Base-by-base conservation (phyloP, 2,329 filamentous ascomycete species). In the Reticulascus tulasneorum region DNA sequence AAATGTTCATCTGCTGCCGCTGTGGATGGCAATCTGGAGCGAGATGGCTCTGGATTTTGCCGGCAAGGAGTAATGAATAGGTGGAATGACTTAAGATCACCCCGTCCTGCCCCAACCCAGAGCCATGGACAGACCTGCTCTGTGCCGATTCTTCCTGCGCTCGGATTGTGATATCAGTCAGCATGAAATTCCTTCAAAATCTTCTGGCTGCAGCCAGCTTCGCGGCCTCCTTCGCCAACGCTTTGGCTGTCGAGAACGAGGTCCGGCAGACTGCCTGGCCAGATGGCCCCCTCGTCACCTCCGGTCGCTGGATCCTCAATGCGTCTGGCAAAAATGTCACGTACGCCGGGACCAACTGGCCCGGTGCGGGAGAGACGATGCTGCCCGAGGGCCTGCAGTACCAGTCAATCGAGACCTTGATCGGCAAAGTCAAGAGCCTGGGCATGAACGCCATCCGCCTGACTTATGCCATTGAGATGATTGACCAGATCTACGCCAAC, bases 381-480 rank as follows among this genome's bases (percentile, higher is more conserved):
- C 64, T 82, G 1, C 78, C 77, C 0, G 78, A 83, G 45, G 79
- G 79, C 4, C 63, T 82, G 3, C 76, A 80, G 50, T 79, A 79
- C 54, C 69, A 71, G 23, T 80, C 77, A 0, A 64, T 82, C 30
- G 59, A 64, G 23, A 59, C 55, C 7, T 72, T 82, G 23, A 69
- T 80, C 1, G 55, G 66, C 4, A 71, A 71, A 55, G 67, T 81
- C 48, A 79, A 77, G 48, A 68, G 67, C 40, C 50, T 80, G 1
- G 77, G 77, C 12, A 75, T 83, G 64, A 83, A 83, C 48, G 70
- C 74, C 2, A 71, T 82, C 18, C 75, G 79, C 2, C 56, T 83
- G 26, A 81, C 77, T 0, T 84, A 72, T 36, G 77, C 79, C 4
- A 82, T 75, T 38, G 69, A 83, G 50, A 75, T 82, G 72, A 62